Evolutionary conservation across 2,329 filamentous ascomycete genomes (phyloP).

Genomic region (Penicillium thymicola): DNA sequence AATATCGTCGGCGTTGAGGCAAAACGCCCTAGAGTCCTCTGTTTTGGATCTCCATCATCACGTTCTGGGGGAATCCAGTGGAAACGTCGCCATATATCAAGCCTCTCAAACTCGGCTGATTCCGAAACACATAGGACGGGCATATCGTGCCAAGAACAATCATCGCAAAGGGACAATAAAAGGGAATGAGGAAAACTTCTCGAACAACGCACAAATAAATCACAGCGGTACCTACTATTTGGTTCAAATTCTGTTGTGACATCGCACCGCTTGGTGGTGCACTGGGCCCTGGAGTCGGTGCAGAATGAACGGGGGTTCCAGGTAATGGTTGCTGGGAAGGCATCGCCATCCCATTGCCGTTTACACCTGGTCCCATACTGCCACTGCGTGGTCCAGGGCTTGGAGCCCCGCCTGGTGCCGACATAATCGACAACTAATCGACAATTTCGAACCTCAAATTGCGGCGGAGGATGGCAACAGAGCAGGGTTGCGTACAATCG

Average conservation of each 20-base stretch:
- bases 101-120: background rate
- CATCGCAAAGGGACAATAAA: background rate
- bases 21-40: background rate
- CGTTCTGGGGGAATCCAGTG: background rate
- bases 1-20: background rate
- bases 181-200: background rate
- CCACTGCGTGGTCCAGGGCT: slow-evolving; percentile 49
- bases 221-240: slow-evolving; percentile 69
- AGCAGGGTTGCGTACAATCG: background rate
- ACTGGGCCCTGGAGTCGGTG: slow-evolving; percentile 41
- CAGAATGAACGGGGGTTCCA: slow-evolving; percentile 46
- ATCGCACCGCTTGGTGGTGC: slow-evolving; percentile 47
- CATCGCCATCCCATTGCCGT: slow-evolving; percentile 40
- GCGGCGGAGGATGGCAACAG: background rate
- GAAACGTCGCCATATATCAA: background rate
- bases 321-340: slow-evolving; percentile 49
- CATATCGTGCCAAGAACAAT: background rate
- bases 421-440: slow-evolving; percentile 32
- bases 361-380: slow-evolving; percentile 46
- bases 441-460: background rate
- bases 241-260: slow-evolving; percentile 87
- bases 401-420: slow-evolving; percentile 46
- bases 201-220: background rate
- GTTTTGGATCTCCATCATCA: background rate
- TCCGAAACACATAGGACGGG: background rate